phyloP scores from a whole-genome alignment of 2,329 filamentous ascomycete genomes.

The Triangularia setosa region DNA sequence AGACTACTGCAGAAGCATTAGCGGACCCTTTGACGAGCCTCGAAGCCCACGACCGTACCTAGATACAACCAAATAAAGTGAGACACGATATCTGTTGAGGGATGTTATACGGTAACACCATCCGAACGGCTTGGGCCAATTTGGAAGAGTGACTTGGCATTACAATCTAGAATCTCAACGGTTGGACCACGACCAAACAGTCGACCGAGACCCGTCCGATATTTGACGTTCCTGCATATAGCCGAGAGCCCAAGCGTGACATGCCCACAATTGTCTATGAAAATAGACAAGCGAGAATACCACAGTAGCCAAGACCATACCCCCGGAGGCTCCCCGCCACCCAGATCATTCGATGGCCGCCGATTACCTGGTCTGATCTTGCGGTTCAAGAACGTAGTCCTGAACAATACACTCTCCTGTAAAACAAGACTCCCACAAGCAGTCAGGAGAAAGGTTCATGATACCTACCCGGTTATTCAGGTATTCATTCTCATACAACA shows the following conservation, averaged over 20 bases:
- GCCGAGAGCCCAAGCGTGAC: background rate
- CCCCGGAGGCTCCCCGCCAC: background rate
- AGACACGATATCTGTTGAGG: too few relatives aligned
- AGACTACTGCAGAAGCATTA: too few relatives aligned
- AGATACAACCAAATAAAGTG: too few relatives aligned
- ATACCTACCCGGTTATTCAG: too few relatives aligned
- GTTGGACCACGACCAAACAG: background rate
- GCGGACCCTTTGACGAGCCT: too few relatives aligned
- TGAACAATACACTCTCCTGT: background rate
- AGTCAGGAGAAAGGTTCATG: too few relatives aligned
- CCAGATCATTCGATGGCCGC: background rate
- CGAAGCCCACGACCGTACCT: too few relatives aligned
- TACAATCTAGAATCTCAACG: background rate
- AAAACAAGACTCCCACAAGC: too few relatives aligned
- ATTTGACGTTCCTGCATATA: conserved; percentile 3
- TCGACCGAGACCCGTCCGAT: background rate
- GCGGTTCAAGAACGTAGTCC: background rate
- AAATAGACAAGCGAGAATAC: background rate
- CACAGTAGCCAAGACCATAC: background rate
- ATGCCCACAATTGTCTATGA: background rate
- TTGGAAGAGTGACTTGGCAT: background rate
- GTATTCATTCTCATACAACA: too few relatives aligned
- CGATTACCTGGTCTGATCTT: background rate
- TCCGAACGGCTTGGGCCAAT: background rate
- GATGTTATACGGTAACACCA: too few relatives aligned